These are phyloP conservation scores for Aureobasidium musti DNA, from an alignment of 2,329 filamentous ascomycete genomes.

Conservation along the genomic window DNA sequence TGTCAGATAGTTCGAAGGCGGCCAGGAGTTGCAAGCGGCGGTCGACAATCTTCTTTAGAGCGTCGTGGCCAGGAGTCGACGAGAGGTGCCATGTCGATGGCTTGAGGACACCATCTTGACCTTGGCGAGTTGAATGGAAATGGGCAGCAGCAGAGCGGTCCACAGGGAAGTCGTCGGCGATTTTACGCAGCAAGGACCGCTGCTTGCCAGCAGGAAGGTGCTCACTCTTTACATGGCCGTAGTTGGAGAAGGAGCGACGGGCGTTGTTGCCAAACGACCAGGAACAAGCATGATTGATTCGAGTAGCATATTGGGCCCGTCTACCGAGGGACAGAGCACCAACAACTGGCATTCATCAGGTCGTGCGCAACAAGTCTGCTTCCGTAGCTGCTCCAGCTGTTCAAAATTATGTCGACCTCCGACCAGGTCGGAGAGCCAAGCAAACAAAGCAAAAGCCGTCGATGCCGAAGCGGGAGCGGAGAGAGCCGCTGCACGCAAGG, in stretches of 20 bases:
- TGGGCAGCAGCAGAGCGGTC: neutral
- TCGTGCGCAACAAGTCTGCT: slow-evolving; percentile 21
- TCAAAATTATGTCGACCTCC: neutral
- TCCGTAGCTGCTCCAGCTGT: neutral
- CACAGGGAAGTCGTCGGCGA: neutral
- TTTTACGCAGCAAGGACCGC: neutral
- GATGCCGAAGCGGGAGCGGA: slow-evolving; percentile 4
- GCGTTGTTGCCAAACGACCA: neutral
- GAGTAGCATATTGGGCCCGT: slow-evolving; percentile 25
- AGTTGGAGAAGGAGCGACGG: slow-evolving; percentile 29
- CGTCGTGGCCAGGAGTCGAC: neutral
- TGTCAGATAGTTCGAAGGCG: neutral
- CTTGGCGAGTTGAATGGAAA: neutral
- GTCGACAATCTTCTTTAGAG: neutral
- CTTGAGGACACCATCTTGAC: neutral
- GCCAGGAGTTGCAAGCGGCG: neutral
- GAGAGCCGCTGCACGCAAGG: slow-evolving; percentile 9
- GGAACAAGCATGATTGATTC: neutral
- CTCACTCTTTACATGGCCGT: slow-evolving; percentile 16
- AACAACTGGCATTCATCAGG: slow-evolving; percentile 31
- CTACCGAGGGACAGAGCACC: slow-evolving; percentile 28
- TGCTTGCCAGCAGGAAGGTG: neutral
- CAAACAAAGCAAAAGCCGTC: slow-evolving; percentile 12
- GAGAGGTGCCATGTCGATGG: neutral
- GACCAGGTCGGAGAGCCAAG: neutral